Conservation (phyloP, 108 stramenopile species). For the Thalassiosira profunda region DNA sequence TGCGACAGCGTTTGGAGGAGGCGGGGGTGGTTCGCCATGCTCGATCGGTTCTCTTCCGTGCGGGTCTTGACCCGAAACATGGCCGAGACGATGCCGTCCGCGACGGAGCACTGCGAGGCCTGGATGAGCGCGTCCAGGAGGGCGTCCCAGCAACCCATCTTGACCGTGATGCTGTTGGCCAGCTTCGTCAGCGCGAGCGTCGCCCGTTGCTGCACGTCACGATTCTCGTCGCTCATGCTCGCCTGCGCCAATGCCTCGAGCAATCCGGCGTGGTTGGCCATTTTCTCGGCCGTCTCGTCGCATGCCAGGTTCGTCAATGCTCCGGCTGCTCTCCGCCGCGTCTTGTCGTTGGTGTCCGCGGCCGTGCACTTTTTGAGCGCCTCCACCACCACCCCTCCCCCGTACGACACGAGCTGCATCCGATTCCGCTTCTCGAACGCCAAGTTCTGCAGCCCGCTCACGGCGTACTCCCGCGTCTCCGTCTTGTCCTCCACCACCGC, state of each 20-base stretch:
- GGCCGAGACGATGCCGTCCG: constrained; percentile 69
- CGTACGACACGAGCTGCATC: constrained; percentile 58
- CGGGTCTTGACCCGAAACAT: constrained; percentile 88
- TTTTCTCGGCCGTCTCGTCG: constrained; percentile 74
- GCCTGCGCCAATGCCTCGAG: constrained; percentile 72
- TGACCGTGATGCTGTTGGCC: constrained; percentile 61
- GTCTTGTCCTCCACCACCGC: constrained; percentile 65
- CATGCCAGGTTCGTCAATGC: constrained; percentile 87
- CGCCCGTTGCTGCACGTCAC: constrained; percentile 80
- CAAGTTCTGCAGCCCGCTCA: constrained; percentile 85
- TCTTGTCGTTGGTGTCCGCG: constrained; percentile 66
- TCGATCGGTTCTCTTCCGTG: constrained; percentile 72
- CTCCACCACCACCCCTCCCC: constrained; percentile 80
- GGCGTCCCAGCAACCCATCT: constrained; percentile 64
- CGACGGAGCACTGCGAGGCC: constrained; percentile 64
- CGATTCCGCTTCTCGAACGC: constrained; percentile 82
- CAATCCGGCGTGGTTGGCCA: constrained; percentile 80
- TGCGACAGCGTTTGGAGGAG: constrained; percentile 75
- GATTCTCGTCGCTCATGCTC: constrained; percentile 63
- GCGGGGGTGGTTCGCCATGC: constrained; percentile 74
- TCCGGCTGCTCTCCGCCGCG: constrained; percentile 77
- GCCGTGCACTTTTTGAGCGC: constrained; percentile 70
- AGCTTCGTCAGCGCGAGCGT: constrained; percentile 85
- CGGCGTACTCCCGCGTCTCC: constrained; percentile 78
- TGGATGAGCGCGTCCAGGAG: constrained; percentile 80